Conservation (phyloP, 2,329 filamentous ascomycete genomes). For the Phyllosticta ampelicida region DNA sequence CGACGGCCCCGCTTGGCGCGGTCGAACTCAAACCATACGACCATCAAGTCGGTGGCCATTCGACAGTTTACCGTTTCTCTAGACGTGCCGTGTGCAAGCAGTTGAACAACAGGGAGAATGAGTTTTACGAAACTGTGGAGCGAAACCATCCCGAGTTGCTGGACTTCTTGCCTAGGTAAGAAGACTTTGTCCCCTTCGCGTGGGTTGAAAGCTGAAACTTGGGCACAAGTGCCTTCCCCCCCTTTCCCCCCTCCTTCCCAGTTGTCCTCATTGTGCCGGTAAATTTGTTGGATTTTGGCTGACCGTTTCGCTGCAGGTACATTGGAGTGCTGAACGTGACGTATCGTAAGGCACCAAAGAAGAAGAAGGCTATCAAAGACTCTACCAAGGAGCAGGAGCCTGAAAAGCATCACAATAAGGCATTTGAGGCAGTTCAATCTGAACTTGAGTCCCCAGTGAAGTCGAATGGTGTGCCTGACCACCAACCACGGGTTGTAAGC, state of each 20-base stretch:
- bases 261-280: constrained; percentile 1
- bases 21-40: constrained; percentile 95
- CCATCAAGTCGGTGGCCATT: constrained; percentile 95
- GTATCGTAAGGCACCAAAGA: constrained; percentile 72
- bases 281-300: constrained; percentile 16
- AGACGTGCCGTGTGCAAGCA: constrained; percentile 94
- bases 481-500: constrained; percentile 46
- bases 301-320: constrained; percentile 50
- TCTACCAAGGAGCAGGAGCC: constrained; percentile 1
- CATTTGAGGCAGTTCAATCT: neutral
- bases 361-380: constrained; percentile 30
- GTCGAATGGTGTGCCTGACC: constrained; percentile 14
- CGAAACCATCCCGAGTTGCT: constrained; percentile 80
- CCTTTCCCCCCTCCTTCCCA: too few species aligned
- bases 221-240: constrained; percentile 29
- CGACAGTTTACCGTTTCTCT: constrained; percentile 91
- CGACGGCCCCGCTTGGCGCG: constrained; percentile 60
- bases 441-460: constrained; percentile 6
- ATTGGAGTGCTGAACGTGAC: constrained; percentile 96
- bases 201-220: constrained; percentile 30
- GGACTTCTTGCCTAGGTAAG: constrained; percentile 70
- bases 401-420: neutral
- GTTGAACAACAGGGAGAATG: constrained; percentile 94
- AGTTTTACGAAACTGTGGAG: constrained; percentile 97
- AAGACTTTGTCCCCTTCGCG: constrained; percentile 12